These are phyloP conservation scores for Trichoderma breve DNA, from an alignment of 2,329 filamentous ascomycete genomes.

Conservation along the genomic window DNA sequence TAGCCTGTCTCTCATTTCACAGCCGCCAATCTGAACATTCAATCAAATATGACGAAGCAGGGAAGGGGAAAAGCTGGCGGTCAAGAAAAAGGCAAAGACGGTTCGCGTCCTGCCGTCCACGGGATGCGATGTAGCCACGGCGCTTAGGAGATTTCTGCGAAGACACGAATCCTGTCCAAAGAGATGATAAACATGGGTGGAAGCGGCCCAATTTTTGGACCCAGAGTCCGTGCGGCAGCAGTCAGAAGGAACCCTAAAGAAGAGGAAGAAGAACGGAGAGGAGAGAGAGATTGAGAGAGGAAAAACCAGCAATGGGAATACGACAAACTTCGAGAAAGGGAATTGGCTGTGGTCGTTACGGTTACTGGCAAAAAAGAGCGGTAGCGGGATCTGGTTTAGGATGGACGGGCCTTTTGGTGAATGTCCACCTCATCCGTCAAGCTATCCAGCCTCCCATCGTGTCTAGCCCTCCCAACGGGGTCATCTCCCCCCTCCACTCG, in stretches of 20 bases:
- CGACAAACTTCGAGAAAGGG: neutral
- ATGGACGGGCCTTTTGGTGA: slow-evolving; percentile 11
- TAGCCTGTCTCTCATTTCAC: slow-evolving; percentile 11
- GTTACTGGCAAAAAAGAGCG: slow-evolving; percentile 10
- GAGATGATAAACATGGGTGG: slow-evolving; percentile 1
- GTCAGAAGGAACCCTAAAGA: neutral
- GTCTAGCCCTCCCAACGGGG: slow-evolving; percentile 4
- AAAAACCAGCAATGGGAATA: no score
- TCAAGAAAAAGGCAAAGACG: slow-evolving; percentile 10
- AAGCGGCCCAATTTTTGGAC: slow-evolving; percentile 1
- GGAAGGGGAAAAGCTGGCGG: neutral
- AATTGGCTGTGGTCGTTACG: neutral
- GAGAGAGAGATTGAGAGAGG: neutral
- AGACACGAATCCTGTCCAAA: neutral
- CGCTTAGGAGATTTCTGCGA: slow-evolving; percentile 3
- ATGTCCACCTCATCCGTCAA: slow-evolving; percentile 12
- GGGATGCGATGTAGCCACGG: neutral
- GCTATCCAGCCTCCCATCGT: slow-evolving; percentile 9
- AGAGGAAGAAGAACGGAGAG: neutral
- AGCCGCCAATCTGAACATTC: neutral
- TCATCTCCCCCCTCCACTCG: slow-evolving; percentile 11
- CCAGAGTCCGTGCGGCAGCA: slow-evolving; percentile 14
- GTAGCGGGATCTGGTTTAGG: slow-evolving; percentile 10
- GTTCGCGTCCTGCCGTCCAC: neutral
- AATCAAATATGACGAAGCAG: neutral